Conservation (phyloP, 495 filamentous ascomycete species). For the Neurospora terricola region DNA sequence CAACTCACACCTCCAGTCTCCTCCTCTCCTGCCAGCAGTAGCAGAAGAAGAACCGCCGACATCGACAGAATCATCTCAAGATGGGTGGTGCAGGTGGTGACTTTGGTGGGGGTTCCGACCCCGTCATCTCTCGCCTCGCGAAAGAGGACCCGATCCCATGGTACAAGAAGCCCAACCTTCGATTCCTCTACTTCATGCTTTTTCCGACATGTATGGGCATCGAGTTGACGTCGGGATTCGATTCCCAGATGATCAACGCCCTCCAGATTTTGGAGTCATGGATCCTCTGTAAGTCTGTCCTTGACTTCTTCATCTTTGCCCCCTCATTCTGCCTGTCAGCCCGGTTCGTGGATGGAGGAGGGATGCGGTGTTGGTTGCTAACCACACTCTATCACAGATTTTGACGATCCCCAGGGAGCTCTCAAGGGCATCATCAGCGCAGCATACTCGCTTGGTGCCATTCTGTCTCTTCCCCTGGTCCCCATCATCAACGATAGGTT, state of each 20-base stretch:
- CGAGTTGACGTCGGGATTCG: conserved; percentile 64
- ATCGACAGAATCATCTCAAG: neutral
- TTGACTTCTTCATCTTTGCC: neutral
- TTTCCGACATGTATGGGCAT: conserved; percentile 59
- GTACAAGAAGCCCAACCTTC: conserved; percentile 54
- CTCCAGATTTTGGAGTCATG: conserved; percentile 51
- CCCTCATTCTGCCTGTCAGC: neutral
- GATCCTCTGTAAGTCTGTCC: conserved; percentile 36
- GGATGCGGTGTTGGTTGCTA: neutral
- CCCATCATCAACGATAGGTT: conserved; percentile 47
- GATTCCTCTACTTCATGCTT: conserved; percentile 48
- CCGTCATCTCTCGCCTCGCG: conserved; percentile 38
- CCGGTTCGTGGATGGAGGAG: neutral
- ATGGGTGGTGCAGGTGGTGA: neutral
- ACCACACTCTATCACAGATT: conserved; percentile 12
- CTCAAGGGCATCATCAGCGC: conserved; percentile 37
- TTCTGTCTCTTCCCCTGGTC: conserved; percentile 48
- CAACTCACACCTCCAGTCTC: neutral
- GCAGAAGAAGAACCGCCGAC: neutral
- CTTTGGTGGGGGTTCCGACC: conserved; percentile 17
- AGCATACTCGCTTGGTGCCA: conserved; percentile 45
- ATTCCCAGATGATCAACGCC: conserved; percentile 62
- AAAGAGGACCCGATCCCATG: conserved; percentile 41
- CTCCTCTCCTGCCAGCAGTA: neutral
- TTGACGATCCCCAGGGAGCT: conserved; percentile 27